Base-by-base conservation (phyloP, 768 basidiomycete genomes). In the Tephrocybe sp. region DNA sequence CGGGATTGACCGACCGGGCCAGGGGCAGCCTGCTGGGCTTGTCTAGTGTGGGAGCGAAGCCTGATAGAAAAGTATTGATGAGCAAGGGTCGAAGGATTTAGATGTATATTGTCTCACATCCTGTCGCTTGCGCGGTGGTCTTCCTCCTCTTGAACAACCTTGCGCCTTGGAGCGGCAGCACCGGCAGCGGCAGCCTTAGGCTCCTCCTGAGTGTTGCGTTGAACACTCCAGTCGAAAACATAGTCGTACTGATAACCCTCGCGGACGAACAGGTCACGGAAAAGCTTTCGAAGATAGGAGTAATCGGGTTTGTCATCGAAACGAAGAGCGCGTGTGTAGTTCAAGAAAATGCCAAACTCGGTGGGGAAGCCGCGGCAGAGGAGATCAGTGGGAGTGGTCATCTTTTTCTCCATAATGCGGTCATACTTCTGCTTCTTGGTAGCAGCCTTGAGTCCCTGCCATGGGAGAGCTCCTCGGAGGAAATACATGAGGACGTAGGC, bases 361-460 rank as follows among this genome's bases (percentile, higher is more conserved):
- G 94, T 95, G 55, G 97, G 96, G 83, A 97, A 98, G n/a, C 92
- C 94, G 60, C 96, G 94, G 77, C 96, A 98, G 23, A 99, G 84
- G 52, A 96, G 78, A 68, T 98, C 94, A 45, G 92, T 95, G 12
- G 94, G 92, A 0, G 94, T 97, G 33, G 97, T 98, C 94, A 99
- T 98, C 84, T 99, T 99, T 84, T 99, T 99, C 76, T 99, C 97
- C 97, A 99, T 99, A 76, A 99, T 99, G 54, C 97, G 88, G 72
- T 98, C 97, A 71, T 98, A 98, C 77, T 99, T 99, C 80, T 99
- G 97, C 84, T 99, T 99, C 92, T 99, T 99, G 53, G 97, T 99
- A 35, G 96, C 96, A 53, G 97, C 97, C 77, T 99, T 99, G 67
- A 99, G 84, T 53, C 97, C 97, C 71, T 99, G 97, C 96, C 96